Conservation (phyloP, 2,329 filamentous ascomycete species). For the Exophiala aquamarina region DNA sequence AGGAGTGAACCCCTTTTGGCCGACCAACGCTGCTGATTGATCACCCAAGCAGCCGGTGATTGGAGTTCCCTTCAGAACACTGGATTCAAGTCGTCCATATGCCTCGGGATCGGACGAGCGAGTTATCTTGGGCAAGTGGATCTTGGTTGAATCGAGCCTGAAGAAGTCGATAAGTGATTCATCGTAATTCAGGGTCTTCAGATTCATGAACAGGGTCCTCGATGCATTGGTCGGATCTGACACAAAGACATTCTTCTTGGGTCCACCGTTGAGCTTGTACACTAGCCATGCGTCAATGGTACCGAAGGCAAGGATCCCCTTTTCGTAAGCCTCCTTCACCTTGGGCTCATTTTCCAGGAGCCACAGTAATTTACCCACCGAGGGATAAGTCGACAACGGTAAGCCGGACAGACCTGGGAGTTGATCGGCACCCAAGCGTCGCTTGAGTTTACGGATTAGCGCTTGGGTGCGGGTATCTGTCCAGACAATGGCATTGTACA, state of each 20-base stretch:
- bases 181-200: slow-evolving; percentile 77
- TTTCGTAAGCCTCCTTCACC: slow-evolving; percentile 73
- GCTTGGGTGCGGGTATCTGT: slow-evolving; percentile 78
- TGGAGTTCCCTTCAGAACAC: slow-evolving; percentile 65
- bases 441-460: slow-evolving; percentile 75
- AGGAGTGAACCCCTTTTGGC: slow-evolving; percentile 78
- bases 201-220: slow-evolving; percentile 92
- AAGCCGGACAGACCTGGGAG: slow-evolving; percentile 73
- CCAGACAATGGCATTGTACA: slow-evolving; percentile 87
- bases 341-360: slow-evolving; percentile 69
- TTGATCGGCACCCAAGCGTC: slow-evolving; percentile 64
- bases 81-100: slow-evolving; percentile 67
- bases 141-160: slow-evolving; percentile 68
- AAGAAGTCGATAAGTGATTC: slow-evolving; percentile 77
- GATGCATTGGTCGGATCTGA: slow-evolving; percentile 88
- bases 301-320: slow-evolving; percentile 74
- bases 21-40: slow-evolving; percentile 81
- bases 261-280: slow-evolving; percentile 70
- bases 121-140: slow-evolving; percentile 78
- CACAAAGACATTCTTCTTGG: slow-evolving; percentile 67
- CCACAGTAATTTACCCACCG: slow-evolving; percentile 82
- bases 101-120: slow-evolving; percentile 72
- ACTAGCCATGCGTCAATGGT: slow-evolving; percentile 89
- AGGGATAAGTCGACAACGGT: slow-evolving; percentile 84
- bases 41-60: slow-evolving; percentile 87